Evolutionary conservation across 169 alveolate genomes (phyloP).

Genomic region (Eimeria necatrix): DNA sequence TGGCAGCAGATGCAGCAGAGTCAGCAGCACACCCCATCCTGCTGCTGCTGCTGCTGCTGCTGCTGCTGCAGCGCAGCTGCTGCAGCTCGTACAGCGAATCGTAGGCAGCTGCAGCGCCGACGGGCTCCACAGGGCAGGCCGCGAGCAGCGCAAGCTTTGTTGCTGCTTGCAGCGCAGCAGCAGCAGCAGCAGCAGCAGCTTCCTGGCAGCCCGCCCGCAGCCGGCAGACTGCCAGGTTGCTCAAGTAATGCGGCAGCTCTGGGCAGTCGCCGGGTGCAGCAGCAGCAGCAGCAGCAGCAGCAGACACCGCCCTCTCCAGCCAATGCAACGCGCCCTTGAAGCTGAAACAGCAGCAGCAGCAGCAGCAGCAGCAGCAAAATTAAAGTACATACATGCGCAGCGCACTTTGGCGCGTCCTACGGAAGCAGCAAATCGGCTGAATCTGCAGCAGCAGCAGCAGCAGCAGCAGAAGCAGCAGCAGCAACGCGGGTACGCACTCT

Average conservation of each 20-base stretch:
- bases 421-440: neutral
- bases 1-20: slow-evolving; percentile 7
- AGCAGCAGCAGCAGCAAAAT: neutral
- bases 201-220: neutral
- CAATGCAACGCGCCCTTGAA: slow-evolving; percentile 2
- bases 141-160: slow-evolving; percentile 43
- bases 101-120: neutral
- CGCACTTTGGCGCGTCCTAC: neutral
- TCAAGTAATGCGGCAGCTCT: slow-evolving; percentile 3
- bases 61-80: slow-evolving; percentile 15
- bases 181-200: slow-evolving; percentile 45
- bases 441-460: neutral
- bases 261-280: slow-evolving; percentile 5
- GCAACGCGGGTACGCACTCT: neutral
- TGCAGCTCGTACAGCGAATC: slow-evolving; percentile 24
- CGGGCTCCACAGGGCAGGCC: neutral
- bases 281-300: slow-evolving; percentile 33
- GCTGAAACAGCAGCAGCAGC: slow-evolving; percentile 41
- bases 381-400: neutral
- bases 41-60: too few species aligned
- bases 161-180: slow-evolving; percentile 26
- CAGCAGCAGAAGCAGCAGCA: slow-evolving; percentile 7
- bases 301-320: slow-evolving; percentile 17
- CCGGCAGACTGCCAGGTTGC: slow-evolving; percentile 5
- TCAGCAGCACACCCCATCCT: slow-evolving; percentile 15